Conservation (phyloP, 805 yeast genomes). For the Pichia californica region DNA sequence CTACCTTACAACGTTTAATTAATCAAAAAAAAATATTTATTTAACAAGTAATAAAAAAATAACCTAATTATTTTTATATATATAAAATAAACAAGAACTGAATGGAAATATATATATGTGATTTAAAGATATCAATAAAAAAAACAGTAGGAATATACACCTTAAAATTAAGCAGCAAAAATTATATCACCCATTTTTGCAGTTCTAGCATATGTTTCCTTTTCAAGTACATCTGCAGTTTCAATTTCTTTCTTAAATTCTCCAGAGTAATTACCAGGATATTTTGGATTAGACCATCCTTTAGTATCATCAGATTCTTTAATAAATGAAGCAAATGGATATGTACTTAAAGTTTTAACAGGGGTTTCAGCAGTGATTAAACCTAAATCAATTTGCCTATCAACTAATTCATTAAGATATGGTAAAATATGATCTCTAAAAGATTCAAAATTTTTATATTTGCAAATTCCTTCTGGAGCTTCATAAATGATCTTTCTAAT, state of each 20-base stretch:
- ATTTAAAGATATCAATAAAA: background rate
- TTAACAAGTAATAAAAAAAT: too few relatives aligned
- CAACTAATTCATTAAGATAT: slow-evolving; percentile 50
- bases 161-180: background rate
- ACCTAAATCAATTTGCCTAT: slow-evolving; percentile 53
- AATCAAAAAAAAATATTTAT: too few relatives aligned
- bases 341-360: slow-evolving; percentile 48
- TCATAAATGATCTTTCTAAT: slow-evolving; percentile 56
- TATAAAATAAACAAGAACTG: background rate
- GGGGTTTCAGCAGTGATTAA: slow-evolving; percentile 51
- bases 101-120: background rate
- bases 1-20: too few relatives aligned
- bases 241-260: slow-evolving; percentile 21
- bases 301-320: slow-evolving; percentile 30
- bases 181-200: slow-evolving; percentile 8
- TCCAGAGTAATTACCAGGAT: slow-evolving; percentile 21
- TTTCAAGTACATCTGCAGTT: slow-evolving; percentile 20
- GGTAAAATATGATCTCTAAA: slow-evolving; percentile 54
- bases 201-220: slow-evolving; percentile 16
- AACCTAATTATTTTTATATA: too few relatives aligned
- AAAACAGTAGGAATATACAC: background rate
- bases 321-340: slow-evolving; percentile 58
- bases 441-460: slow-evolving; percentile 54
- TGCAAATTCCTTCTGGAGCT: slow-evolving; percentile 59
- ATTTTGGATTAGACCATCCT: slow-evolving; percentile 37